Evolutionary conservation across 768 basidiomycete genomes (phyloP).

Genomic region (Boletus subparvulus): DNA sequence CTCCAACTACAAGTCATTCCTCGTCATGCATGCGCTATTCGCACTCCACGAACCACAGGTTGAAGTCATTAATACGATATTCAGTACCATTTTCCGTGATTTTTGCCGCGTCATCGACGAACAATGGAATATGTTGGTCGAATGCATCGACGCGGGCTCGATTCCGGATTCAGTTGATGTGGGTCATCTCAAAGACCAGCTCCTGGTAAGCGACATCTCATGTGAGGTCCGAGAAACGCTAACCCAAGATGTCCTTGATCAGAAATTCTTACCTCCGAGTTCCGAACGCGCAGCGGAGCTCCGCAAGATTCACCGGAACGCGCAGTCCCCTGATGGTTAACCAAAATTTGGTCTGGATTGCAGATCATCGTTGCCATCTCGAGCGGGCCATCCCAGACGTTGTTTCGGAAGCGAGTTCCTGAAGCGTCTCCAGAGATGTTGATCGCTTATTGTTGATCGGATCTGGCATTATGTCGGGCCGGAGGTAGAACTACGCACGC

Average conservation of each 20-base stretch:
- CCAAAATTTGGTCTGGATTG: slow-evolving; percentile 20
- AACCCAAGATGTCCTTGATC: neutral
- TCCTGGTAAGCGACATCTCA: neutral
- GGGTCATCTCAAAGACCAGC: slow-evolving; percentile 14
- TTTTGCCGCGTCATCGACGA: slow-evolving; percentile 20
- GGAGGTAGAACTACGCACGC: slow-evolving; percentile 18
- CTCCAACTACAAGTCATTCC: slow-evolving; percentile 20
- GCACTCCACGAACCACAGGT: slow-evolving; percentile 22
- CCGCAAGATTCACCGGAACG: slow-evolving; percentile 4
- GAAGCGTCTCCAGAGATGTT: neutral
- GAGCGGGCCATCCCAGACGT: slow-evolving; percentile 24
- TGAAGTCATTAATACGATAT: slow-evolving; percentile 22
- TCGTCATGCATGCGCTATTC: slow-evolving; percentile 25
- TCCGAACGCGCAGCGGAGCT: slow-evolving; percentile 19
- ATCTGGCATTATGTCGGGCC: slow-evolving; percentile 18
- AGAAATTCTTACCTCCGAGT: slow-evolving; percentile 19
- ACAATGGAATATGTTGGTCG: slow-evolving; percentile 22
- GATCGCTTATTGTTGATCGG: slow-evolving; percentile 1
- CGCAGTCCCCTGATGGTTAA: slow-evolving; percentile 19
- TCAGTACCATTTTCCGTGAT: slow-evolving; percentile 21
- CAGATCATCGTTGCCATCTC: slow-evolving; percentile 18
- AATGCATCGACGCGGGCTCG: slow-evolving; percentile 15
- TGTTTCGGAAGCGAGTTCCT: slow-evolving; percentile 17
- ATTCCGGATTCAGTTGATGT: slow-evolving; percentile 16
- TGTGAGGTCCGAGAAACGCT: neutral